Base-by-base conservation (phyloP, 352 stramenopile genomes). In the Lagenidium sp. region DNA sequence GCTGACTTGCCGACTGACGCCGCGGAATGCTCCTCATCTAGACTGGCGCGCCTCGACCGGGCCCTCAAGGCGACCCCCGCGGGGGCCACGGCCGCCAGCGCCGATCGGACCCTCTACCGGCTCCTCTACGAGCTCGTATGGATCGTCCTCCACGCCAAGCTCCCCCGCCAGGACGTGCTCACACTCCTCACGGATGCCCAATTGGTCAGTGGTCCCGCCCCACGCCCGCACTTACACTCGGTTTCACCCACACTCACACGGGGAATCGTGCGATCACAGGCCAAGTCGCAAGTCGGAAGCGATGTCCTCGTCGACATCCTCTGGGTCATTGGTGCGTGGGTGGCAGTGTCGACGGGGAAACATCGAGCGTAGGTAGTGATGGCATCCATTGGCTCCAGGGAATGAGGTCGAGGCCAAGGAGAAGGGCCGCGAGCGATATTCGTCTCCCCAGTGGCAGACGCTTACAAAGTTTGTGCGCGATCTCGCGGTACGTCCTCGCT, bases 121-220 rank as follows among this genome's bases (percentile, higher is more conserved):
- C 48, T 88, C 41, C 62, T 88, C 34, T 87, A 91, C 40, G 79
- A 91, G 50, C 73, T 91, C 36, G 49, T 91, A 26, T 85, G 73
- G 69, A 56, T 80, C 47, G 79, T 81, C 2, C 50, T 85, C n/a
- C 60, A 84, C 25, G 59, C 63, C 24, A 87, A 87, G 43, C 57
- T 87, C 21, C 63, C 68, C 13, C 72, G 75, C 8, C 78, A 85
- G n/a, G 74, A 90, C 30, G 60, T 85, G 39, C 46, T 90, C 22
- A 66, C 55, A 20, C 44, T 91, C 29, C 54, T 91, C 13, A 88
- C 88, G 42, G 73, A 91, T 18, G 57, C 58, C 3, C 53, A 82
- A 26, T 32, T 91, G 61, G 68, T 85, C 50, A 40, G 48, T n/a
- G n/a, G n/a, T n/a, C n/a, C n/a, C n/a, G n/a, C n/a, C n/a, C n/a